These are phyloP conservation scores for Aspergillus piperis DNA, from an alignment of 2,329 filamentous ascomycete genomes.

Conservation along the genomic window DNA sequence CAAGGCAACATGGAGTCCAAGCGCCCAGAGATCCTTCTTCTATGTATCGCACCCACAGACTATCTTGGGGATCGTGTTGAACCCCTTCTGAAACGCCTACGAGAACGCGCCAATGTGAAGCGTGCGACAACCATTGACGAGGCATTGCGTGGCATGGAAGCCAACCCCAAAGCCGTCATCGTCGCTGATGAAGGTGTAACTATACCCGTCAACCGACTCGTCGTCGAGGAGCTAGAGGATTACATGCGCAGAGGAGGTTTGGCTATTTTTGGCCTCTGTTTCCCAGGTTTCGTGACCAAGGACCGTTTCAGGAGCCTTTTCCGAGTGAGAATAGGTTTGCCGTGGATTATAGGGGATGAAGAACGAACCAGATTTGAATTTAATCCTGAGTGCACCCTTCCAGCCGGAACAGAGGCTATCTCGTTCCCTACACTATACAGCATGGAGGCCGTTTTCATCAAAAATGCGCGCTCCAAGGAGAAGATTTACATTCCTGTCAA, in stretches of 20 bases:
- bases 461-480: neutral
- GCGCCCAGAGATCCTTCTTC: neutral
- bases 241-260: conserved; percentile 9
- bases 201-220: neutral
- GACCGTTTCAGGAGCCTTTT: neutral
- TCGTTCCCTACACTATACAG: neutral
- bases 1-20: neutral
- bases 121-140: neutral
- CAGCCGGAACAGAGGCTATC: neutral
- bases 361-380: neutral
- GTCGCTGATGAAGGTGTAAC: conserved; percentile 15
- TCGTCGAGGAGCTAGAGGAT: neutral
- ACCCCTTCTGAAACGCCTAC: neutral
- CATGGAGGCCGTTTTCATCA: neutral
- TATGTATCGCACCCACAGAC: neutral
- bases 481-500: neutral
- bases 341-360: neutral
- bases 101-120: neutral
- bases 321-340: neutral
- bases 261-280: conserved; percentile 8
- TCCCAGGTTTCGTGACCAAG: neutral
- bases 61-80: neutral
- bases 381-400: neutral
- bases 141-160: neutral
- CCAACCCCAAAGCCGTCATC: conserved; percentile 9